These are phyloP conservation scores for Sugiyamaella lignohabitans DNA, from an alignment of 805 yeast genomes.

Conservation along the genomic window DNA sequence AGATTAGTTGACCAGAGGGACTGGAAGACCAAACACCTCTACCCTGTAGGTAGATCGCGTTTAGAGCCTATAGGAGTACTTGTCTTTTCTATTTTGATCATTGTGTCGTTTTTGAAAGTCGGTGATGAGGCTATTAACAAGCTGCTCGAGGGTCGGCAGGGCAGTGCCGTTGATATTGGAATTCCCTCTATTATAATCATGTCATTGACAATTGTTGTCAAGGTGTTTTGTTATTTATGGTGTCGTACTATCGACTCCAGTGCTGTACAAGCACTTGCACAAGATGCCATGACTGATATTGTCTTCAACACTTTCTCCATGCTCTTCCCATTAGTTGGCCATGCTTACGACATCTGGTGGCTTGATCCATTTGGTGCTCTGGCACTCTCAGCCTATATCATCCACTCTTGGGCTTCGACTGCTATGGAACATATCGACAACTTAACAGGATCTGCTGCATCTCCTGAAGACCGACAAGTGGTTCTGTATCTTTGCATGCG, in stretches of 20 bases:
- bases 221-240: conserved; percentile 56
- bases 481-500: conserved; percentile 61
- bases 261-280: conserved; percentile 72
- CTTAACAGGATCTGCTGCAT: conserved; percentile 68
- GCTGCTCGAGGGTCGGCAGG: conserved; percentile 32
- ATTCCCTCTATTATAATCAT: conserved; percentile 50
- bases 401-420: conserved; percentile 54
- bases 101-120: conserved; percentile 65
- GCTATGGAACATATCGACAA: conserved; percentile 70
- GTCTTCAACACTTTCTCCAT: conserved; percentile 59
- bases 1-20: conserved; percentile 34
- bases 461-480: conserved; percentile 54
- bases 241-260: conserved; percentile 55
- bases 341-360: conserved; percentile 54
- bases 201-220: conserved; percentile 54
- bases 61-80: conserved; percentile 75
- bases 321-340: conserved; percentile 60
- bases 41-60: conserved; percentile 67
- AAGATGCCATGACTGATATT: conserved; percentile 74
- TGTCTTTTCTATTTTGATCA: conserved; percentile 64
- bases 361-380: conserved; percentile 71
- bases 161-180: conserved; percentile 39
- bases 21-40: conserved; percentile 38
- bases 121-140: conserved; percentile 54
- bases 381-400: conserved; percentile 52